phyloP scores from a whole-genome alignment of 139 green algal genomes.

The Chlorella ohadii region DNA sequence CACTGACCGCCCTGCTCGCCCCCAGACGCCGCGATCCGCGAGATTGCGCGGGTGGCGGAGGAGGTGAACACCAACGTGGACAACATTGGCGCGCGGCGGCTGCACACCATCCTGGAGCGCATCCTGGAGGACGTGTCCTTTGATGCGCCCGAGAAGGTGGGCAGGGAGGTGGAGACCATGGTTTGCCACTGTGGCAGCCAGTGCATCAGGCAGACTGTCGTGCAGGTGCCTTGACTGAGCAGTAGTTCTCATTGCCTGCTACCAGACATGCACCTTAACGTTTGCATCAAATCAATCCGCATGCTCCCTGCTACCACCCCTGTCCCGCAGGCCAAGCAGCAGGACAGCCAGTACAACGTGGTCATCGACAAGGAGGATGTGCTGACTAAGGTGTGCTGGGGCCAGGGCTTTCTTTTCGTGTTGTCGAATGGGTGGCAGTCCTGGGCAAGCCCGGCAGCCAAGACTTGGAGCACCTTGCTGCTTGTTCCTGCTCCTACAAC shows the following conservation, averaged over 20 bases:
- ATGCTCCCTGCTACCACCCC: not conserved
- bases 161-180: not conserved
- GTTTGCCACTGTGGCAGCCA: too few species aligned
- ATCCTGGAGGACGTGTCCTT: conserved; percentile 95
- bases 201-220: too few species aligned
- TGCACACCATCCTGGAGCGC: conserved; percentile 95
- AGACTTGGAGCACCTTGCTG: too few species aligned
- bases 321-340: conserved; percentile 42
- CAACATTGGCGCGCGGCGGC: conserved; percentile 94
- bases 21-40: conserved; percentile 71
- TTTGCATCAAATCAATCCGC: too few species aligned
- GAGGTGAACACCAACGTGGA: conserved; percentile 87
- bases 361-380: conserved; percentile 75
- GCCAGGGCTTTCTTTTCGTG: too few species aligned
- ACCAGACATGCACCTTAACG: too few species aligned
- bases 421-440: too few species aligned
- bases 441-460: too few species aligned
- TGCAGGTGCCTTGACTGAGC: too few species aligned
- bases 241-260: too few species aligned
- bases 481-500: too few species aligned
- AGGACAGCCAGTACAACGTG: conserved; percentile 34
- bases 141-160: conserved; percentile 80
- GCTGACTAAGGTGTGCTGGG: conserved; percentile 2
- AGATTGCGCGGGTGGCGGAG: conserved; percentile 82
- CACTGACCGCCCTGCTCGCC: conserved; percentile 20